Evolutionary conservation across 805 yeast genomes (phyloP).

Genomic region (Wickerhamomyces bovis): DNA sequence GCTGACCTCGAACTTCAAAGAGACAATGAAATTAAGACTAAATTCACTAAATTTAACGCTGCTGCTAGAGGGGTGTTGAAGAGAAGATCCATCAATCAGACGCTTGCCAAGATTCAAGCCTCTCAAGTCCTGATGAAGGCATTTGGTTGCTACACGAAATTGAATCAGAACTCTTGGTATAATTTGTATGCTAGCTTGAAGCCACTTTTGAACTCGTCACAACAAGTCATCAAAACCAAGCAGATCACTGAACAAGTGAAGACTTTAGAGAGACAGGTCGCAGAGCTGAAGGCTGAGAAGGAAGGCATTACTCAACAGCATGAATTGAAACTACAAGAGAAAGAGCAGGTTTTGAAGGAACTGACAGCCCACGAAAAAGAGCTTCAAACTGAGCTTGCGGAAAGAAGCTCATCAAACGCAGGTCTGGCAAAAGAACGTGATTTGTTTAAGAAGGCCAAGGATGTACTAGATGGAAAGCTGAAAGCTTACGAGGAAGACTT

Average conservation of each 20-base stretch:
- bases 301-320: slow-evolving; percentile 24
- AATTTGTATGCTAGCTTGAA: slow-evolving; percentile 61
- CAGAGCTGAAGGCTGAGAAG: slow-evolving; percentile 29
- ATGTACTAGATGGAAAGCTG: slow-evolving; percentile 22
- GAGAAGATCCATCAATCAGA: slow-evolving; percentile 41
- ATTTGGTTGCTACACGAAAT: slow-evolving; percentile 43
- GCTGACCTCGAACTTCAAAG: slow-evolving; percentile 81
- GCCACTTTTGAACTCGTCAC: slow-evolving; percentile 65
- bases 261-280: slow-evolving; percentile 40
- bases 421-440: slow-evolving; percentile 23
- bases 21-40: slow-evolving; percentile 51
- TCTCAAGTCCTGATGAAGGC: slow-evolving; percentile 62
- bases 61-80: slow-evolving; percentile 55
- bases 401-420: slow-evolving; percentile 21
- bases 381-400: slow-evolving; percentile 21
- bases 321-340: slow-evolving; percentile 34
- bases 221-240: slow-evolving; percentile 52
- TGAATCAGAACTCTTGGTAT: slow-evolving; percentile 71
- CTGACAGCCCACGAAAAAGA: slow-evolving; percentile 36
- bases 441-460: slow-evolving; percentile 21
- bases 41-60: slow-evolving; percentile 60
- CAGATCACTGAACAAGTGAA: slow-evolving; percentile 52
- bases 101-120: slow-evolving; percentile 61
- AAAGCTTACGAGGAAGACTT: slow-evolving; percentile 22
- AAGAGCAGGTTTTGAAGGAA: slow-evolving; percentile 39